These are phyloP conservation scores for Orbilia oligospora DNA, from an alignment of 2,329 filamentous ascomycete genomes.

Conservation along the genomic window DNA sequence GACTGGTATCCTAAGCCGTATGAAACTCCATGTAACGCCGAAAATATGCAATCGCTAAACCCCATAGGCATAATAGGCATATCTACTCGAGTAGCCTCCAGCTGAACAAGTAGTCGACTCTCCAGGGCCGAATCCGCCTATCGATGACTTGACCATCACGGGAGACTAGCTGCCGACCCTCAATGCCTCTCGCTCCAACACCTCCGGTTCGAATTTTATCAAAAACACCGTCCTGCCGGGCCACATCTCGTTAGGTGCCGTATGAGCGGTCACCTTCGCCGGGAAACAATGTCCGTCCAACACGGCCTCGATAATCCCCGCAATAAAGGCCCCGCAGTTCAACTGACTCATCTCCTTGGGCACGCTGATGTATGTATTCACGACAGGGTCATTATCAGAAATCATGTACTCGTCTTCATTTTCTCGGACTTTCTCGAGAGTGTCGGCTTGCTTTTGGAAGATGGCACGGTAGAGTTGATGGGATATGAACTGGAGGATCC, in stretches of 20 bases:
- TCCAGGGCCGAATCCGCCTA: not conserved
- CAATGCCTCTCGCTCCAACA: slow-evolving; percentile 90
- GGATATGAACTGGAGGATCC: slow-evolving; percentile 94
- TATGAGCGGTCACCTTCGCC: slow-evolving; percentile 90
- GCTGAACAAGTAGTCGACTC: not conserved
- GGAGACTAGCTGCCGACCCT: slow-evolving; percentile 72
- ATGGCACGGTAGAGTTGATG: slow-evolving; percentile 92
- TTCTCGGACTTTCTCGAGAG: slow-evolving; percentile 86
- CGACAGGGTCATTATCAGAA: slow-evolving; percentile 95
- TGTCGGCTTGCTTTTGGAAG: slow-evolving; percentile 90
- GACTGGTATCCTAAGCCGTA: slow-evolving; percentile 23
- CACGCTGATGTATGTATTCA: slow-evolving; percentile 93
- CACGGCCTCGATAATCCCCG: slow-evolving; percentile 93
- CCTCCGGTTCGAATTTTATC: slow-evolving; percentile 90
- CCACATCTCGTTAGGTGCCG: slow-evolving; percentile 85
- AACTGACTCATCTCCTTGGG: slow-evolving; percentile 96
- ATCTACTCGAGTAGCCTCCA: not conserved
- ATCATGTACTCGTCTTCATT: slow-evolving; percentile 99
- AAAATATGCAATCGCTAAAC: slow-evolving; percentile 59
- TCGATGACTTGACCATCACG: no score
- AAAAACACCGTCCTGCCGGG: slow-evolving; percentile 95
- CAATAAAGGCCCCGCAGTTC: slow-evolving; percentile 95
- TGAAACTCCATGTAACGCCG: slow-evolving; percentile 45
- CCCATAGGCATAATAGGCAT: slow-evolving; percentile 22
- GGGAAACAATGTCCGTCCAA: slow-evolving; percentile 93